Conservation (phyloP, 495 filamentous ascomycete genomes). For the Pyrenula aspistea region DNA sequence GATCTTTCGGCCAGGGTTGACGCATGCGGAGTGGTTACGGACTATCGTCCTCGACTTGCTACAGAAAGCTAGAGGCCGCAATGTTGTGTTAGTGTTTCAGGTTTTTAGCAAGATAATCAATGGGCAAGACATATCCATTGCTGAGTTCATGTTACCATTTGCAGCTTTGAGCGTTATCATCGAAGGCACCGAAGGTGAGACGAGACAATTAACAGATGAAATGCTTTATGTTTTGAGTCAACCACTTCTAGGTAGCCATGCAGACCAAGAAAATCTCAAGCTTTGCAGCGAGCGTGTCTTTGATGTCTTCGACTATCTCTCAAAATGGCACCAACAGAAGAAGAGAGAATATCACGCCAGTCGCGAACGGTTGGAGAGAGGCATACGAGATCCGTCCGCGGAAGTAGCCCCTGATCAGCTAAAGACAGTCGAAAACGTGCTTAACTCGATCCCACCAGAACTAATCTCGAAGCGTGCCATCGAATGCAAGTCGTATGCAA, state of each 20-base stretch:
- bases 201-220: conserved; percentile 56
- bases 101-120: conserved; percentile 68
- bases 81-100: conserved; percentile 58
- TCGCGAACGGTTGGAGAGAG: conserved; percentile 24
- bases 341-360: conserved; percentile 43
- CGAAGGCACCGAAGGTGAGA: conserved; percentile 40
- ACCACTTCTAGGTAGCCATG: conserved; percentile 42
- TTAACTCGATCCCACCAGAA: conserved; percentile 69
- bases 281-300: conserved; percentile 86
- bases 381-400: conserved; percentile 21
- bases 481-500: conserved; percentile 83
- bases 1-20: conserved; percentile 49
- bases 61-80: conserved; percentile 50
- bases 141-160: conserved; percentile 79
- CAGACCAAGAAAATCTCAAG: conserved; percentile 55
- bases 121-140: conserved; percentile 69
- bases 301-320: conserved; percentile 79
- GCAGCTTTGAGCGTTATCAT: conserved; percentile 68
- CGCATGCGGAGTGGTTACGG: conserved; percentile 74
- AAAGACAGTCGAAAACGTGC: conserved; percentile 46
- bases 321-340: conserved; percentile 76
- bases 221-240: conserved; percentile 54
- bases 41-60: conserved; percentile 71
- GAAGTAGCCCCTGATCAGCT: conserved; percentile 39
- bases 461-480: conserved; percentile 74